Percentiles rank a stretch among this genome's conserved stretches.
phyloP scores from a whole-genome alignment of 345 rosid species.

The Camelina neglecta region DNA sequence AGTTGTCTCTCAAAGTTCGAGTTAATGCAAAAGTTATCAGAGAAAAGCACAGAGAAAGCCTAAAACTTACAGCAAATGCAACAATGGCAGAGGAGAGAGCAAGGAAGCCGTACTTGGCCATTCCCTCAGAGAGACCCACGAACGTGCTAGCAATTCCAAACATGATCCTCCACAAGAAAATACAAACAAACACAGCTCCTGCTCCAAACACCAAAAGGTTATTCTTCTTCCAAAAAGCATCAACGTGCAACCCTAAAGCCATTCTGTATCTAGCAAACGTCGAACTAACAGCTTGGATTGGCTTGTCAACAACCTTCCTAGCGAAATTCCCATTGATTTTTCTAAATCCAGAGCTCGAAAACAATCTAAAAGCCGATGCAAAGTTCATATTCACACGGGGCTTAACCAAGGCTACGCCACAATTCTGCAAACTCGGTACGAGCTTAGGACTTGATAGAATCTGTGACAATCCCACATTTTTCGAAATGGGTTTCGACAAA shows the following conservation, averaged over 20 bases:
- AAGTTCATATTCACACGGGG: slow-evolving; percentile 33
- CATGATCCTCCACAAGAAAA: slow-evolving; percentile 85
- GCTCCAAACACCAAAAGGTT: slow-evolving; percentile 67
- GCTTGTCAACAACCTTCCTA: slow-evolving; percentile 61
- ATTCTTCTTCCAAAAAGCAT: slow-evolving; percentile 81
- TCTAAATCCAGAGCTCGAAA: slow-evolving; percentile 51
- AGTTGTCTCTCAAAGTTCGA: not conserved
- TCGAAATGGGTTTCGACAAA: slow-evolving; percentile 43
- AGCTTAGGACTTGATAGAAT: slow-evolving; percentile 34
- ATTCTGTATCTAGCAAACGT: slow-evolving; percentile 60
- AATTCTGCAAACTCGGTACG: slow-evolving; percentile 17
- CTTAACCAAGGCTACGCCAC: slow-evolving; percentile 25
- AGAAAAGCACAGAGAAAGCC: not conserved
- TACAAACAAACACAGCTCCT: slow-evolving; percentile 66
- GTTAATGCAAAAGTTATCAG: not conserved
- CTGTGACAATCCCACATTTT: slow-evolving; percentile 48
- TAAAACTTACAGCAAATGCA: slow-evolving; percentile 72
- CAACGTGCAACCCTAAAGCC: slow-evolving; percentile 79
- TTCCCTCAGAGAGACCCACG: slow-evolving; percentile 84
- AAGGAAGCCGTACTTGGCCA: slow-evolving; percentile 92
- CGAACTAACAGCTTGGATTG: slow-evolving; percentile 55
- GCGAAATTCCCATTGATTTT: slow-evolving; percentile 50
- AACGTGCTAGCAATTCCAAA: slow-evolving; percentile 85
- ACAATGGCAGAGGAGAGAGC: slow-evolving; percentile 92
- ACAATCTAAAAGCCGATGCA: slow-evolving; percentile 53